phyloP scores from a whole-genome alignment of 371 early-diverging fungal species.

The Amoeboaphelidium protococcarum region DNA sequence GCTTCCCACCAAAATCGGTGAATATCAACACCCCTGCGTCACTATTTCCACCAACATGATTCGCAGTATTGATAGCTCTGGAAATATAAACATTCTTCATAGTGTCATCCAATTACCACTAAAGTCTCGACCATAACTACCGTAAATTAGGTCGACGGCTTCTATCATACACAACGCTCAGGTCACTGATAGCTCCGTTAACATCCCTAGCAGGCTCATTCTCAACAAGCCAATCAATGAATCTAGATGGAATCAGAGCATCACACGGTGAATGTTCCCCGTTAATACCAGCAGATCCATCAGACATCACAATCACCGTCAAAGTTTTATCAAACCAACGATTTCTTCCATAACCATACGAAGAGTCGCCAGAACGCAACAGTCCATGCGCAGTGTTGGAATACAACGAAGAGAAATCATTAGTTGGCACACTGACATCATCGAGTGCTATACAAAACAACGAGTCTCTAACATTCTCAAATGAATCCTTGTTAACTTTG shows the following conservation, averaged over 20 bases:
- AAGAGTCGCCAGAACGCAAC: constrained; percentile 1
- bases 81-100: too few relatives aligned
- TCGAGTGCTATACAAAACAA: constrained; percentile 67
- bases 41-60: background rate
- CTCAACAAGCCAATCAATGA: constrained; percentile 1
- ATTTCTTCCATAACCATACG: constrained; percentile 38
- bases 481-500: constrained; percentile 25
- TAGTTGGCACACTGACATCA: constrained; percentile 19
- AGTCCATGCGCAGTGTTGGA: background rate
- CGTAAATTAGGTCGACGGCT: background rate
- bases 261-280: constrained; percentile 38
- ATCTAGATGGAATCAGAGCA: constrained; percentile 1
- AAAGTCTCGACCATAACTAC: background rate
- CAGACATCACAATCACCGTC: constrained; percentile 50
- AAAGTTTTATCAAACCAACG: constrained; percentile 89
- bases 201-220: constrained; percentile 1
- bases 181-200: too few relatives aligned
- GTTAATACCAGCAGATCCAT: constrained; percentile 70
- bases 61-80: background rate
- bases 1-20: background rate
- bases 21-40: background rate
- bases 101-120: too few relatives aligned
- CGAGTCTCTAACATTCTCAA: constrained; percentile 41
- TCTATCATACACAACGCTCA: too few relatives aligned
- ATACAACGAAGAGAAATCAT: background rate